Conservation (phyloP, 2,329 filamentous ascomycete species). For the Penicillium sp. region DNA sequence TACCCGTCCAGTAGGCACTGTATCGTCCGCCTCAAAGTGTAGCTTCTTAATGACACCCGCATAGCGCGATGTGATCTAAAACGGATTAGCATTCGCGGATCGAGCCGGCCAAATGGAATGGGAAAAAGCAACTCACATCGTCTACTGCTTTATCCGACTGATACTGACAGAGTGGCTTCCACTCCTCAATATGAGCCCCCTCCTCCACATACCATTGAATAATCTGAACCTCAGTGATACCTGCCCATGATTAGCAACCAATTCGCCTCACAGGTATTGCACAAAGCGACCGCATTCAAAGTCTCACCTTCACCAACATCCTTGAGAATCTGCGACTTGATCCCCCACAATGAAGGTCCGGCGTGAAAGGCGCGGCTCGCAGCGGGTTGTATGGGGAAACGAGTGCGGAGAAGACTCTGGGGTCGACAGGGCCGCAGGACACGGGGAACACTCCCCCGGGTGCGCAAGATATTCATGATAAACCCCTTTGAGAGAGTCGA, state of each 20-base stretch:
- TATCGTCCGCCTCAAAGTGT: slow-evolving; percentile 92
- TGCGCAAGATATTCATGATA: slow-evolving; percentile 37
- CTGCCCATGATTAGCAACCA: slow-evolving; percentile 50
- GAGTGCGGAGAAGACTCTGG: slow-evolving; percentile 31
- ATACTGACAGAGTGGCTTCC: slow-evolving; percentile 96
- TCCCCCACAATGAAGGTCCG: slow-evolving; percentile 36
- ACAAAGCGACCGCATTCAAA: background rate
- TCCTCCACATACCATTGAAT: slow-evolving; percentile 99
- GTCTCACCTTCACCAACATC: slow-evolving; percentile 47
- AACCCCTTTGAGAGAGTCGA: background rate
- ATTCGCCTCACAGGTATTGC: background rate
- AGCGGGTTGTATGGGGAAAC: slow-evolving; percentile 24
- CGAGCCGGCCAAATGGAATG: background rate
- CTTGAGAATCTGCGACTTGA: slow-evolving; percentile 45
- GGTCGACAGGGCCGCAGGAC: slow-evolving; percentile 31
- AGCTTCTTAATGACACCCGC: slow-evolving; percentile 94
- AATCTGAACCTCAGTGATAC: slow-evolving; percentile 97
- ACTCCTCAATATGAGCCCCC: slow-evolving; percentile 93
- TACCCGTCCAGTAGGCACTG: slow-evolving; percentile 85
- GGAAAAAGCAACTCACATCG: slow-evolving; percentile 47
- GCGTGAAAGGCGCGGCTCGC: slow-evolving; percentile 40
- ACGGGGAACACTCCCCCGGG: slow-evolving; percentile 31
- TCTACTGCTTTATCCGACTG: slow-evolving; percentile 91
- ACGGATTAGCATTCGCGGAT: slow-evolving; percentile 12
- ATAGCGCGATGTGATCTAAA: slow-evolving; percentile 93